A percentile compares a stretch with the other conserved stretches of the same genome.
phyloP scores from a whole-genome alignment of 257 asterid species.

The Lycium ferocissimum region DNA sequence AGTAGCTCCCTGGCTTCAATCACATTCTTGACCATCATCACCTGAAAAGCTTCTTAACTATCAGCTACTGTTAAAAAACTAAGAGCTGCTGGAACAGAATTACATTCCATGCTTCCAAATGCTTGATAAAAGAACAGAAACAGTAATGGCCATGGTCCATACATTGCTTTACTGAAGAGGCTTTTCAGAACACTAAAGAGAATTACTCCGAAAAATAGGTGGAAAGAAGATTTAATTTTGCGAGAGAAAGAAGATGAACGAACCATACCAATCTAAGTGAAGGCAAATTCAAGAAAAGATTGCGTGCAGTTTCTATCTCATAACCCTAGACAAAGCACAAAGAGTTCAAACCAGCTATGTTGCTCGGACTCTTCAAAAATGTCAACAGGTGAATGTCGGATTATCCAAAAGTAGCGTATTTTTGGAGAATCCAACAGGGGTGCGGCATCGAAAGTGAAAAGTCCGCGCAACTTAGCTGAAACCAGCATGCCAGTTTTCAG shows the following conservation, averaged over 20 bases:
- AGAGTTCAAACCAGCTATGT: not conserved
- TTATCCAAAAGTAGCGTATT: too few species aligned
- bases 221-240: not conserved
- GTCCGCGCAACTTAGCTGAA: too few species aligned
- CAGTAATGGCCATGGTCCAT: not conserved
- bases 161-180: not conserved
- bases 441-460: too few species aligned
- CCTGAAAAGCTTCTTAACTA: not conserved
- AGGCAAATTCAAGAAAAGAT: slow-evolving; percentile 4
- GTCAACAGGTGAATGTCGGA: too few species aligned
- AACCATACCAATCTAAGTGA: not conserved
- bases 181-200: not conserved
- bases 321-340: not conserved
- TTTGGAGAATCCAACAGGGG: too few species aligned
- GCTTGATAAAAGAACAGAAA: too few species aligned
- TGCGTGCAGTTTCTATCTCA: not conserved
- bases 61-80: too few species aligned
- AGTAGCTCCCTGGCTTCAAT: not conserved
- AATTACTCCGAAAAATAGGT: not conserved
- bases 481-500: too few species aligned
- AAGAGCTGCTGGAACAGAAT: too few species aligned
- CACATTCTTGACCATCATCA: not conserved
- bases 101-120: too few species aligned
- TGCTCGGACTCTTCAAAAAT: too few species aligned
- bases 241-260: not conserved